Conservation (phyloP, 2,329 filamentous ascomycete species). For the Fusarium floridanum region DNA sequence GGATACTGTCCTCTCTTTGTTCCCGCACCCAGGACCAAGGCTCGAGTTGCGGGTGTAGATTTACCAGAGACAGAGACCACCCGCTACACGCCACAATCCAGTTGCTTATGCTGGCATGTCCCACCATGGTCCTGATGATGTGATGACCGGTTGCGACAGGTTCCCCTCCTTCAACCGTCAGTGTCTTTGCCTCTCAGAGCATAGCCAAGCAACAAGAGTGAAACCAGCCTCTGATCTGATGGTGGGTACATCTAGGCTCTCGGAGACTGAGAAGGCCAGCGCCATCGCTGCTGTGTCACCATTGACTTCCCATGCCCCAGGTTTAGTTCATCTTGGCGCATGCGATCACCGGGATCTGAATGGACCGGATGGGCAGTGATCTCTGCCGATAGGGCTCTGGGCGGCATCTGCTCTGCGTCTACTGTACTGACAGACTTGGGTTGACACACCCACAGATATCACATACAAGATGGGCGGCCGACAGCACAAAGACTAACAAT, state of each 20-base stretch:
- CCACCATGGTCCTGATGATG: constrained; percentile 4
- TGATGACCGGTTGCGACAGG: neutral
- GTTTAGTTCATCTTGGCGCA: constrained; percentile 4
- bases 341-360: neutral
- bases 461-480: neutral
- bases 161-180: neutral
- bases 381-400: constrained; percentile 1
- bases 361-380: neutral
- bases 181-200: neutral
- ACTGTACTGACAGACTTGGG: neutral
- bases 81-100: constrained; percentile 25
- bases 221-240: neutral
- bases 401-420: neutral
- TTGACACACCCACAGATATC: neutral
- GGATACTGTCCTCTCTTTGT: constrained; percentile 19
- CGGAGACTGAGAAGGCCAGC: neutral
- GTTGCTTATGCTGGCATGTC: constrained; percentile 18
- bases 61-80: neutral
- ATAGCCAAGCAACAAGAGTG: neutral
- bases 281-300: constrained; percentile 1
- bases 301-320: neutral
- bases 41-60: constrained; percentile 11
- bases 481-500: neutral
- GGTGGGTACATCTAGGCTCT: neutral
- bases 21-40: constrained; percentile 16